phyloP scores from a whole-genome alignment of 768 basidiomycete species.

The Clavulina sp. region DNA sequence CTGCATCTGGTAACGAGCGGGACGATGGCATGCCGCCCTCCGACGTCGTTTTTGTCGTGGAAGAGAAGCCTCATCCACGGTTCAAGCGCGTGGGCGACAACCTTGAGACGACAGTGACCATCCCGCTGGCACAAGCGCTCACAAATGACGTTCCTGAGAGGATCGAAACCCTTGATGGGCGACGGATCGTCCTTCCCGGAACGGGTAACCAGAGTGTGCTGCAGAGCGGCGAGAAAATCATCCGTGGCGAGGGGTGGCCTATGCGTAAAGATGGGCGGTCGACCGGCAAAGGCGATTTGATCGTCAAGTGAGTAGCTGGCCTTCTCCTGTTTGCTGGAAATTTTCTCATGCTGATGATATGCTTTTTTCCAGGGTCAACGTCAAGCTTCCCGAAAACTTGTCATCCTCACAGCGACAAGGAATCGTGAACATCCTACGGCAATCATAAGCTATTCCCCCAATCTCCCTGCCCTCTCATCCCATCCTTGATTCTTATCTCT shows the following conservation, averaged over 20 bases:
- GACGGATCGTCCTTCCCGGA: conserved; percentile 51
- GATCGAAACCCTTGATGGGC: conserved; percentile 62
- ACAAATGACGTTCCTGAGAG: conserved; percentile 34
- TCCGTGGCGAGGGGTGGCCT: conserved; percentile 80
- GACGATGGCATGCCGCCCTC: conserved; percentile 43
- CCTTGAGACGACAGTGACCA: conserved; percentile 37
- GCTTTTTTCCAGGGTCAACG: conserved; percentile 26
- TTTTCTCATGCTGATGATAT: not conserved
- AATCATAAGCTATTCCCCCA: too few relatives aligned
- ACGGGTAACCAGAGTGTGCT: conserved; percentile 57
- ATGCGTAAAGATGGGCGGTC: conserved; percentile 58
- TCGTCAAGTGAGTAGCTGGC: conserved; percentile 49
- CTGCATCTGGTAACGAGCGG: conserved; percentile 70
- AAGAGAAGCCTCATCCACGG: conserved; percentile 72
- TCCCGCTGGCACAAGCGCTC: conserved; percentile 75
- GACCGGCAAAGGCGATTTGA: conserved; percentile 65
- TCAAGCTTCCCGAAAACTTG: conserved; percentile 65
- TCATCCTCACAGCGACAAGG: conserved; percentile 67
- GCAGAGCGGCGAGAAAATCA: conserved; percentile 52
- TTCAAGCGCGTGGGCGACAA: conserved; percentile 75
- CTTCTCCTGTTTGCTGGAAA: not conserved
- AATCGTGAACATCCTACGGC: conserved; percentile 38
- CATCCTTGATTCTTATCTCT: too few relatives aligned
- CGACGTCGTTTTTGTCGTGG: conserved; percentile 92
- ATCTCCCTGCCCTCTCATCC: too few relatives aligned